Conservation (phyloP, 306 rosid species). For the Nissolia schottii region DNA sequence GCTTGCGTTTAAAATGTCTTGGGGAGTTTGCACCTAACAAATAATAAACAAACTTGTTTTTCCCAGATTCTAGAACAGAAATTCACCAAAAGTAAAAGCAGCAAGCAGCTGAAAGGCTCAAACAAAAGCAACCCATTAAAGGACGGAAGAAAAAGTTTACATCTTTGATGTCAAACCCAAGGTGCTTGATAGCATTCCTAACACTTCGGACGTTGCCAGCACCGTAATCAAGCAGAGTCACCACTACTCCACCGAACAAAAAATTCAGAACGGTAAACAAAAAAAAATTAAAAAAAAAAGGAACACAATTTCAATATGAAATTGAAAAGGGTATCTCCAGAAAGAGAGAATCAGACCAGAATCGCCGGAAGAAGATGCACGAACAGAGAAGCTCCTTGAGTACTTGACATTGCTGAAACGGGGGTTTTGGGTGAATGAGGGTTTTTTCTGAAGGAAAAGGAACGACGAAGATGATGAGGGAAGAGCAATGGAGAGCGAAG, state of each 20-base stretch:
- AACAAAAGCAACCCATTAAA: not conserved
- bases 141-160: slow-evolving; percentile 32
- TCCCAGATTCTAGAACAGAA: not conserved
- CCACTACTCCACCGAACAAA: slow-evolving; percentile 38
- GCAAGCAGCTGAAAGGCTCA: not conserved
- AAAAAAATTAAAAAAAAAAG: not conserved
- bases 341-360: slow-evolving; percentile 48
- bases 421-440: not conserved
- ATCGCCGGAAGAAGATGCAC: slow-evolving; percentile 58
- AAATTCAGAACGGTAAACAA: not conserved
- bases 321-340: not conserved
- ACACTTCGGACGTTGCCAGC: slow-evolving; percentile 95
- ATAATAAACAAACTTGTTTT: not conserved
- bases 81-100: not conserved
- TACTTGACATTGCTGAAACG: slow-evolving; percentile 23
- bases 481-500: not conserved
- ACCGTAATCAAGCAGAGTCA: slow-evolving; percentile 89
- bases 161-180: slow-evolving; percentile 87
- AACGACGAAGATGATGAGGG: slow-evolving; percentile 42
- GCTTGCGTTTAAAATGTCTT: slow-evolving; percentile 77
- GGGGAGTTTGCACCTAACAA: slow-evolving; percentile 74
- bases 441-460: slow-evolving; percentile 34
- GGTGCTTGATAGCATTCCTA: slow-evolving; percentile 75
- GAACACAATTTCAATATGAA: not conserved
- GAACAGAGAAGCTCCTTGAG: slow-evolving; percentile 51